Evolutionary conservation across 768 basidiomycete genomes (phyloP).

Genomic region (Leucocoprinus leucothites): DNA sequence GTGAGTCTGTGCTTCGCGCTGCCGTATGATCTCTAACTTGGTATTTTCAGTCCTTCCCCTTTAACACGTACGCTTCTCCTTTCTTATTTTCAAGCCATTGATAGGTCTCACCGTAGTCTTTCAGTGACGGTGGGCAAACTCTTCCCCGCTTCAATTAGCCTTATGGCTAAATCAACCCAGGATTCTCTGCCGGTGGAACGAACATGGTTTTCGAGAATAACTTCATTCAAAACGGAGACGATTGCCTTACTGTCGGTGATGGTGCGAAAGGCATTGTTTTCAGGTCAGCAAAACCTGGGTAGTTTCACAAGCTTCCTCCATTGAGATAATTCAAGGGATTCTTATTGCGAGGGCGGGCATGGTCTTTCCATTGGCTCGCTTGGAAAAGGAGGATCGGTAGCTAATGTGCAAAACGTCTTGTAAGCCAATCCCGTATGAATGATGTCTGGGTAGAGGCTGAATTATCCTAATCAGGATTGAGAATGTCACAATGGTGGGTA

Average conservation of each 20-base stretch:
- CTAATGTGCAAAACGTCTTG: constrained; percentile 55
- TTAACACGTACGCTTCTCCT: constrained; percentile 48
- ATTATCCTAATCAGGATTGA: constrained; percentile 33
- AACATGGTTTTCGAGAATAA: constrained; percentile 60
- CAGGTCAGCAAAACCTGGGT: constrained; percentile 22
- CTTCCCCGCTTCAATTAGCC: background rate
- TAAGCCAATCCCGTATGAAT: constrained; percentile 24
- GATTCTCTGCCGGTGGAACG: constrained; percentile 54
- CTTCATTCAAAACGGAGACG: constrained; percentile 56
- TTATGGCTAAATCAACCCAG: constrained; percentile 16
- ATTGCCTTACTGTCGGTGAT: constrained; percentile 56
- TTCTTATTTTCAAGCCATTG: background rate
- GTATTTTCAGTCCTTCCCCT: constrained; percentile 47
- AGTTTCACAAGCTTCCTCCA: background rate
- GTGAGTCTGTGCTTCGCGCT: constrained; percentile 18
- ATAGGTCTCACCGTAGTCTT: background rate
- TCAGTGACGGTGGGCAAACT: constrained; percentile 33
- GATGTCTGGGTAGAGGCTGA: background rate
- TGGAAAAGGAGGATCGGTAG: constrained; percentile 40
- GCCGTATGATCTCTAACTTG: background rate
- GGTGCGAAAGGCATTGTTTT: constrained; percentile 55
- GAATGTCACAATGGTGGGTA: constrained; percentile 39
- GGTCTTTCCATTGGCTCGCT: constrained; percentile 58
- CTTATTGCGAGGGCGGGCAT: constrained; percentile 56
- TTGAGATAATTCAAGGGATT: constrained; percentile 29